phyloP scores from a whole-genome alignment of 1,284 basidiomycete genomes.

The Tremellales sp. region DNA sequence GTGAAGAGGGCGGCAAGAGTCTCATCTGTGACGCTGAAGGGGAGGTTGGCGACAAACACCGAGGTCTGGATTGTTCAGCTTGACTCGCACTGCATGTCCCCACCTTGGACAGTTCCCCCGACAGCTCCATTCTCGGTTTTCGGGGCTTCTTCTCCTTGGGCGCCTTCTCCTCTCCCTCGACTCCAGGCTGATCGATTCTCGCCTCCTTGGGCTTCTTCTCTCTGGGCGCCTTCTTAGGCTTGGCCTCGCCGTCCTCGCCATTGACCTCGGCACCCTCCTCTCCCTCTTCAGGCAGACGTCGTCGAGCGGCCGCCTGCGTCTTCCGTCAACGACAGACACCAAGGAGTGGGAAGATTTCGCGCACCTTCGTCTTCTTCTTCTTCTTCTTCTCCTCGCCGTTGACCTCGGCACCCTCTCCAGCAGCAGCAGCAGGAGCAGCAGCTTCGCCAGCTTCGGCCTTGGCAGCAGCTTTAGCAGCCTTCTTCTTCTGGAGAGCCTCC shows the following conservation, averaged over 20 bases:
- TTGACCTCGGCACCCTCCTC: slow-evolving; percentile 30
- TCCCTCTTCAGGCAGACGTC: slow-evolving; percentile 43
- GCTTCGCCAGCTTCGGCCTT: slow-evolving; percentile 50
- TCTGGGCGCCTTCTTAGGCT: slow-evolving; percentile 19
- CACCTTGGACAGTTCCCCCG: slow-evolving; percentile 58
- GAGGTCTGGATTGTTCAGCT: slow-evolving; percentile 70
- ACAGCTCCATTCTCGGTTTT: slow-evolving; percentile 50
- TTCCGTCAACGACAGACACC: slow-evolving; percentile 11
- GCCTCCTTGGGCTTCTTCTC: slow-evolving; percentile 46
- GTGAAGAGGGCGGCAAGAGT: slow-evolving; percentile 72
- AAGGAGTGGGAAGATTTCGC: neutral
- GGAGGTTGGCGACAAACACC: slow-evolving; percentile 91
- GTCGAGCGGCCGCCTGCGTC: slow-evolving; percentile 30
- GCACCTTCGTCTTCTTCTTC: slow-evolving; percentile 37
- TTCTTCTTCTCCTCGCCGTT: slow-evolving; percentile 36
- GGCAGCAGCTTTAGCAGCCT: slow-evolving; percentile 25
- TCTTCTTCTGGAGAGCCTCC: slow-evolving; percentile 43
- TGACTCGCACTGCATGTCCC: slow-evolving; percentile 62
- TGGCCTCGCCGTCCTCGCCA: slow-evolving; percentile 19
- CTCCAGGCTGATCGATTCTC: slow-evolving; percentile 33
- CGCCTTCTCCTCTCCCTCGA: slow-evolving; percentile 41
- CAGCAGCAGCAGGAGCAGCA: slow-evolving; percentile 41
- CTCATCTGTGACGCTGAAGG: slow-evolving; percentile 81
- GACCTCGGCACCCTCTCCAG: slow-evolving; percentile 47
- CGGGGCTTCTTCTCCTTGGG: slow-evolving; percentile 33